Base-by-base conservation (phyloP, 2,329 filamentous ascomycete species). In the Tolypocladium inflatum region DNA sequence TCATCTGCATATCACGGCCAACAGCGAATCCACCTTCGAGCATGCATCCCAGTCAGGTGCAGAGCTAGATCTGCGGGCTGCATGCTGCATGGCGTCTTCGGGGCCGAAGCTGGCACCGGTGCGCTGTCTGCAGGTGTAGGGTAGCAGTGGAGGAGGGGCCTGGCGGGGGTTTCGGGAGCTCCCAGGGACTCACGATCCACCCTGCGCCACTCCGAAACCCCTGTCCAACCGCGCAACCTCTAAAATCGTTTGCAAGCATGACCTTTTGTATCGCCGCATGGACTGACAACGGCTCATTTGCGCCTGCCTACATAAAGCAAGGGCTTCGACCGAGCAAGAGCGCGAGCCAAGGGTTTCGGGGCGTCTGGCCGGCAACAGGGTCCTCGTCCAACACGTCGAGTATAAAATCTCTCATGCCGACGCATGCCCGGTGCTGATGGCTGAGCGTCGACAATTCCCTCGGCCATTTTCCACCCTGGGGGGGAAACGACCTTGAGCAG, bases 161-260 rank as follows among this genome's bases (percentile, higher is more conserved):
- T 7, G 15, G 26, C 26, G 48, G 48, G 48, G 48, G 48, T 10
- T 35, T 52, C 48, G 48, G 48, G 48, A 33, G 48, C 48, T 51
- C 17, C 21, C 26, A 23, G 10, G 41, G 19, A 13, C n/a, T n/a
- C 45, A 21, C 48, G 45, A 11, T 33, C 30, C 48, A 35, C 48
- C n/a, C n/a, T 50, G 56, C 56, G 56, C 57, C 51, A 55, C 55
- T 54, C 57, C 59, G 57, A 59, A 39, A 54, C 57, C 57, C 59
- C 59, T 59, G 56, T 41, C 45, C 41, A 19, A 26, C 48, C 5
- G 30, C 48, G 48, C 19, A 33, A 6, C 35, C 52, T 54, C n/a
- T 21, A 11, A 26, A 35, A n/a, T 26, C n/a, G 51, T 26, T 26
- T 9, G 51, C 37, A 23, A 11, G 19, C 17, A 8, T 13, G 30